Percentiles rank a stretch among this genome's conserved stretches.
phyloP scores from a whole-genome alignment of 345 rosid genomes.

The Bruguiera parviflora region DNA sequence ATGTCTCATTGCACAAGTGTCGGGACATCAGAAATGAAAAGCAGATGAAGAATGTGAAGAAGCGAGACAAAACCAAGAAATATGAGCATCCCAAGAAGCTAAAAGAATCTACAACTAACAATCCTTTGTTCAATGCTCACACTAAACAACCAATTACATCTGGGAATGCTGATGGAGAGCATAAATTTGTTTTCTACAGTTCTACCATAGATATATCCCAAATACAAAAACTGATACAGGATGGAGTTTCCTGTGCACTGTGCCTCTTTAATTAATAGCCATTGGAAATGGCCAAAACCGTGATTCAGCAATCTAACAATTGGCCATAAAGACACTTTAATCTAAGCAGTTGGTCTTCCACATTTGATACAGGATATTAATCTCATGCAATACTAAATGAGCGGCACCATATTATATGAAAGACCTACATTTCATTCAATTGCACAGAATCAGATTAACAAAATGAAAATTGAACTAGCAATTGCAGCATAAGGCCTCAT shows the following conservation, averaged over 20 bases:
- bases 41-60: too few relatives aligned
- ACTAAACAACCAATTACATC: slow-evolving; percentile 3
- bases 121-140: background rate
- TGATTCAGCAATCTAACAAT: background rate
- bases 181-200: too few relatives aligned
- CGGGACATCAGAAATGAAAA: too few relatives aligned
- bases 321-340: background rate
- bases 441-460: too few relatives aligned
- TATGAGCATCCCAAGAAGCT: background rate
- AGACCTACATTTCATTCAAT: too few relatives aligned
- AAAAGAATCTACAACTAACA: too few relatives aligned
- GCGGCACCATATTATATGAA: too few relatives aligned
- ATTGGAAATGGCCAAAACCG: background rate
- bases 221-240: background rate
- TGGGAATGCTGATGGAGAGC: background rate
- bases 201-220: background rate
- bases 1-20: too few relatives aligned
- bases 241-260: background rate
- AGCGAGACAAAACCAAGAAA: background rate
- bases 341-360: background rate
- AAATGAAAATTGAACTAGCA: too few relatives aligned
- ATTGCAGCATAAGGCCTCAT: background rate
- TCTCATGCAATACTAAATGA: too few relatives aligned
- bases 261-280: background rate
- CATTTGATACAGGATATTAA: too few relatives aligned